Base-by-base conservation (phyloP, 495 filamentous ascomycete genomes). In the Hapsidospora chrysogenum region DNA sequence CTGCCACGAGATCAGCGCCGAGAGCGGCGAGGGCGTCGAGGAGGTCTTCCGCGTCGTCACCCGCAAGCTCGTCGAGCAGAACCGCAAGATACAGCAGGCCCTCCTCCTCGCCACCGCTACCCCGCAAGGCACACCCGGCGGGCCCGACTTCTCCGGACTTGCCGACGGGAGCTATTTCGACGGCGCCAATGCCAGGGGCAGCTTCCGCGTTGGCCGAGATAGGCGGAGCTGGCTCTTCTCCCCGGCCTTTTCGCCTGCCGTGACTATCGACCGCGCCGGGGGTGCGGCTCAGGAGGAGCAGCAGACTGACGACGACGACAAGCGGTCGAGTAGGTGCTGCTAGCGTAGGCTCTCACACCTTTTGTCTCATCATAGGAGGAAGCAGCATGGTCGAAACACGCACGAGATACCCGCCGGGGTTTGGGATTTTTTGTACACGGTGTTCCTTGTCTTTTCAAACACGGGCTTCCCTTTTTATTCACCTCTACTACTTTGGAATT, bases 41-140 rank as follows among this genome's bases (percentile, higher is more conserved):
- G 89, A 97, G 60, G 87, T 97, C 0, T 97, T 97, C 45, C 70
- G 85, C 0, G 87, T 95, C 13, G 89, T 95, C 26, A 85, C 87
- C 25, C 62, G 89, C 47, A 94, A 94, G 56, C 64, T 97, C 37
- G 87, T 97, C 20, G 87, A 95, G 63, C 84, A 89, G 64, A 74
- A 80, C 44, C 70, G 80, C 47, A 74, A 71, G 50, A 72, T 76
- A 27, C 66, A 73, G 41, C 63, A 75, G 38, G 64, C 64, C 51
- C 47, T 63, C 39, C 40, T 55, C 0, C 52, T 54, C 2, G 63
- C 61, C 1, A 54, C 66, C n/a, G 52, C 49, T 15, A 53, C 53
- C 3, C 49, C 57, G 0, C 23, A 26, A 11, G 23, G 6, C 23
- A 37, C 38, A 7, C 56, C 54, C 33, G 29, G 41, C 10, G 6